phyloP scores from a whole-genome alignment of 805 yeast species.

The Saccharomycopsis sp. region DNA sequence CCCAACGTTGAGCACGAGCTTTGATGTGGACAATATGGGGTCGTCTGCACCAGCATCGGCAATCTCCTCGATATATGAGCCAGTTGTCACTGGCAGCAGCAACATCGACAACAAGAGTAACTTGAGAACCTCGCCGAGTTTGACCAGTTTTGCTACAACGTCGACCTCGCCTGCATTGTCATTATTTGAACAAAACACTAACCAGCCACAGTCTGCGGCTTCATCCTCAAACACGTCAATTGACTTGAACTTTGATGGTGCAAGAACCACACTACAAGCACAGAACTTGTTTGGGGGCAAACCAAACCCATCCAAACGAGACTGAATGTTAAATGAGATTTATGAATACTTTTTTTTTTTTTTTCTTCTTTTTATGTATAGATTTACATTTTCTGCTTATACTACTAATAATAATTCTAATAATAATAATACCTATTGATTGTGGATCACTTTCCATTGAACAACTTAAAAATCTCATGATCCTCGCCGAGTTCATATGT shows the following conservation, averaged over 20 bases:
- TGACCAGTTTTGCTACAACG: not conserved
- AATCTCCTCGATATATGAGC: not conserved
- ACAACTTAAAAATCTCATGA: slow-evolving; percentile 59
- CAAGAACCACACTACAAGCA: not conserved
- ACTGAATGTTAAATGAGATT: not conserved
- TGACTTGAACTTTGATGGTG: slow-evolving; percentile 2
- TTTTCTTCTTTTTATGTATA: too few relatives aligned
- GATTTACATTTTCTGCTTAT: too few relatives aligned
- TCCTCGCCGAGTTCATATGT: slow-evolving; percentile 66
- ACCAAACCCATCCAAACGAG: too few relatives aligned
- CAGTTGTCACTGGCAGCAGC: not conserved
- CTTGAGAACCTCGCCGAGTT: not conserved
- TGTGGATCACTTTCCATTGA: too few relatives aligned
- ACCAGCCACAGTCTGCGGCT: not conserved
- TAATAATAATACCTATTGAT: too few relatives aligned
- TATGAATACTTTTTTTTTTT: too few relatives aligned
- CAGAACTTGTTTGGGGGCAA: slow-evolving; percentile 2
- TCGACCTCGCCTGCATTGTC: slow-evolving; percentile 2
- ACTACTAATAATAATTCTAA: too few relatives aligned
- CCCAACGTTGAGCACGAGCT: slow-evolving; percentile 1
- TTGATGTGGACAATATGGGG: slow-evolving; percentile 3
- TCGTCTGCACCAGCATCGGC: slow-evolving; percentile 3
- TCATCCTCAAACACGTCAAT: not conserved
- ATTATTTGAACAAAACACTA: not conserved
- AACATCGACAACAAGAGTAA: too few relatives aligned